phyloP scores from a whole-genome alignment of 2,329 filamentous ascomycete genomes.

The Coniochaeta pulveracea region DNA sequence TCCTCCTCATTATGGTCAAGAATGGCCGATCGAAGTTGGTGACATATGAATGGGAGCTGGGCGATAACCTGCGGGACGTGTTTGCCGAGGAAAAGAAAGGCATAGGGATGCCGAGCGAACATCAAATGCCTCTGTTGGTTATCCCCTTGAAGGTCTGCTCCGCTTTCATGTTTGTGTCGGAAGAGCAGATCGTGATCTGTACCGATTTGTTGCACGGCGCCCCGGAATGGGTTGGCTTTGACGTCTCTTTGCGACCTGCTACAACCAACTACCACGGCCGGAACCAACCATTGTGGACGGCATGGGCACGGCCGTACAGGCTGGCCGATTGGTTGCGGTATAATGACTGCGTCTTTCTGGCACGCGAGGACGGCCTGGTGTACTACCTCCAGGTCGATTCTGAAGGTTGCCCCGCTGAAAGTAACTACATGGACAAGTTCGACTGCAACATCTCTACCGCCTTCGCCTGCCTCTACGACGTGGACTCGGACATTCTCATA shows the following conservation, averaged over 20 bases:
- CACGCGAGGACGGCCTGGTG: slow-evolving; percentile 76
- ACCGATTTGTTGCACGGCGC: slow-evolving; percentile 40
- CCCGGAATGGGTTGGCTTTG: slow-evolving; percentile 31
- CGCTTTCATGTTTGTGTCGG: slow-evolving; percentile 59
- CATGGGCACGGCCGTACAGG: slow-evolving; percentile 72
- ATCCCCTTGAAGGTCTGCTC: slow-evolving; percentile 62
- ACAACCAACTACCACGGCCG: slow-evolving; percentile 35
- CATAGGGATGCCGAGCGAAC: slow-evolving; percentile 35
- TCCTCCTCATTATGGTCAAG: slow-evolving; percentile 52
- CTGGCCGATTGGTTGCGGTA: slow-evolving; percentile 47
- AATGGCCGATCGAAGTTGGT: slow-evolving; percentile 39
- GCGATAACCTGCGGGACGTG: slow-evolving; percentile 32
- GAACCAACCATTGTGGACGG: slow-evolving; percentile 57
- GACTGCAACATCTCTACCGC: slow-evolving; percentile 68
- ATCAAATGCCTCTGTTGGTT: slow-evolving; percentile 54
- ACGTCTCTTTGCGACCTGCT: slow-evolving; percentile 20
- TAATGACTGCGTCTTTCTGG: slow-evolving; percentile 74
- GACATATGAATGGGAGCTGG: slow-evolving; percentile 50
- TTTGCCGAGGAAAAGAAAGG: slow-evolving; percentile 36
- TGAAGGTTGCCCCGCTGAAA: slow-evolving; percentile 39
- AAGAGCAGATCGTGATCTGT: slow-evolving; percentile 44
- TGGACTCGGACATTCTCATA: slow-evolving; percentile 65
- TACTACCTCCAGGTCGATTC: slow-evolving; percentile 59
- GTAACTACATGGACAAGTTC: slow-evolving; percentile 51
- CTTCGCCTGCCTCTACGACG: slow-evolving; percentile 63